Base-by-base conservation (phyloP, 2,329 filamentous ascomycete genomes). In the Trichoderma lentiforme region DNA sequence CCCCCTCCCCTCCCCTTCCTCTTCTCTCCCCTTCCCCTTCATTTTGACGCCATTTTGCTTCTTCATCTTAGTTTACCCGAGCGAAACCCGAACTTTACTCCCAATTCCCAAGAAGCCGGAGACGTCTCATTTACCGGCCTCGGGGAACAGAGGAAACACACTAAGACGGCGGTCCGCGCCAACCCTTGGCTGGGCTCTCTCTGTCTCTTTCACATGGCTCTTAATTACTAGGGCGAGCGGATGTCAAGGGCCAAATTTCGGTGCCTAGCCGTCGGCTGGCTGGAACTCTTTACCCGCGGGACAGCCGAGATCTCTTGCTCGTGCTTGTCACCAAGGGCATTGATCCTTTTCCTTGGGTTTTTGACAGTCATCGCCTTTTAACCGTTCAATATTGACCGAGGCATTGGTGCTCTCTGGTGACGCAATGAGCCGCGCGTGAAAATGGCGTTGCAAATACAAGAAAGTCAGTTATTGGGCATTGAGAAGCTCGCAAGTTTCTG, bases 21-120 rank as follows among this genome's bases (percentile, higher is more conserved):
- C n/a, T 9, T 51, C 18, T 34, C 18, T 15, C 32, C 32, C 32
- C 32, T 36, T 7, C 65, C 28, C 66, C 66, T 69, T 68, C 65
- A 68, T 68, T 32, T 60, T 68, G 65, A 68, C 65, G 65, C 65
- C 65, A 68, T 68, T 12, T 67, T 39, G 21, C 65, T 51, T 24
- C 36, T 32, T 60, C 47, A 68, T 68, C 28, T 68, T 68, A 58
- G 65, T 68, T 32, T 47, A 60, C 56, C 65, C 65, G 53, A 68
- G 36, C 56, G 56, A 47, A 68, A 43, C 28, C 34, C 65, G 56
- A 68, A 28, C 51, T 68, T 24, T 39, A n/a, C 15, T 30, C 53
- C 32, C 21, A 34, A 60, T 60, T 68, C 65, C 65, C 65, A 68
- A 60, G 65, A 68, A 60, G 65, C 65, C 65, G 65, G 65, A 68